Base-by-base conservation (phyloP, 192 early-diverging fungal genomes). In the Coemansia sp. region DNA sequence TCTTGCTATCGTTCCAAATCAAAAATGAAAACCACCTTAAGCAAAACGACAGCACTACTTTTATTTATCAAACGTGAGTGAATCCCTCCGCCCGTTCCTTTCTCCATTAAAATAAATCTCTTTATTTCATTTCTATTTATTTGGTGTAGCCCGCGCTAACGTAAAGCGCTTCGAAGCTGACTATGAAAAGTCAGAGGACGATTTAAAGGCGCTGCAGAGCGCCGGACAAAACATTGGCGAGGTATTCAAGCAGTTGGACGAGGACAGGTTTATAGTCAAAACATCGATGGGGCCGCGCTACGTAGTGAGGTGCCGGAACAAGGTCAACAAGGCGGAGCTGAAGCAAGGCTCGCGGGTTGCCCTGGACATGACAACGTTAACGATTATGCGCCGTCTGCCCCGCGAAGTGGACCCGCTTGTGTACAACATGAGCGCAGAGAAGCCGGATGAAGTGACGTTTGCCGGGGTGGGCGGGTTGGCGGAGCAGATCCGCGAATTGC, bases 161-260 rank as follows among this genome's bases (percentile, higher is more conserved):
- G 84, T 99, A 35, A 88, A 89, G 61, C 75, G 88, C 13, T 84
- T 98, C 45, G 95, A 99, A 69, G 87, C 91, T 48, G 91, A 95
- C 57, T 99, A 87, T 73, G 88, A 95, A 63, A 99, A 98, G 70
- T 91, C 93, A 15, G 97, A 99, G 79, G 90, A 97, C 66, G 96
- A 99, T 77, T 87, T 99, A 62, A 98, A 97, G 74, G 96, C 97
- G 0, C 78, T 99, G 36, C 97, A 99, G 80, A 95, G 92, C 77
- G 94, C 98, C n/a, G 97, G 97, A 4, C 97, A 99, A 76, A 96
- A 98, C 59, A 93, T 99, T 66, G 97, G 95, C 52, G 96, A 98
- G 73, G 94, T 99, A 17, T 84, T 99, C 61, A 98, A 97, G 75
- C 96, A 99, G 83, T 80, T 98, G 67, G 95, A 97, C 66, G 94